Percentiles rank a stretch among this genome's conserved stretches.
Evolutionary conservation across 208 protist genomes (phyloP).

Genomic region (Crithidia expoeki): DNA sequence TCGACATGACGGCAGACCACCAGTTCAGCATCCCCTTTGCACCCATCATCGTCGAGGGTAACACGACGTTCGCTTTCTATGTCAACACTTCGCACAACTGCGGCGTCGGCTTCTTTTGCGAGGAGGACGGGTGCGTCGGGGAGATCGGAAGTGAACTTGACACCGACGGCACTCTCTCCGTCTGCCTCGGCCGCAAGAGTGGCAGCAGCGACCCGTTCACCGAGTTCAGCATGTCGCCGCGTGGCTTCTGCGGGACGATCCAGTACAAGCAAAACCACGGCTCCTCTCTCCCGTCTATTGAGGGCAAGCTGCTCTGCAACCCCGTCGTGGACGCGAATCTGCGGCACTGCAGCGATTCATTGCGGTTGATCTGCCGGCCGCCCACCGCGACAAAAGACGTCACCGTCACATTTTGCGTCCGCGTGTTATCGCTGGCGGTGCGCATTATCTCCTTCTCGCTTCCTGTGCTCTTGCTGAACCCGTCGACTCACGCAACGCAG

Average conservation of each 20-base stretch:
- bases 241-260: conserved; percentile 89
- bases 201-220: conserved; percentile 75
- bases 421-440: conserved; percentile 30
- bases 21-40: conserved; percentile 73
- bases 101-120: conserved; percentile 83
- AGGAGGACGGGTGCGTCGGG: conserved; percentile 80
- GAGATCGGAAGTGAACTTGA: conserved; percentile 80
- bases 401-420: conserved; percentile 23
- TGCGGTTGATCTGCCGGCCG: conserved; percentile 34
- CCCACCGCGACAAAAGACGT: conserved; percentile 26
- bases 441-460: conserved; percentile 30
- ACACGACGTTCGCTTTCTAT: conserved; percentile 83
- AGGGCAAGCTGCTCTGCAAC: conserved; percentile 30
- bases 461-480: conserved; percentile 30
- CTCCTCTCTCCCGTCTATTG: conserved; percentile 57
- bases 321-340: conserved; percentile 16
- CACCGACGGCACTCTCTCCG: conserved; percentile 74
- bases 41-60: conserved; percentile 59
- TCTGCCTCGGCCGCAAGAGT: conserved; percentile 82
- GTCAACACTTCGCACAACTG: conserved; percentile 92
- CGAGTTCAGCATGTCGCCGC: conserved; percentile 58
- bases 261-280: conserved; percentile 81
- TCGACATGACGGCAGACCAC: conserved; percentile 68
- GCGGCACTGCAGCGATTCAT: conserved; percentile 35
- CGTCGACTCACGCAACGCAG: conserved; percentile 17